A percentile compares a stretch with the other conserved stretches of the same genome.
Evolutionary conservation across 2,329 filamentous ascomycete genomes (phyloP).

Genomic region (Coniochaeta sp.): DNA sequence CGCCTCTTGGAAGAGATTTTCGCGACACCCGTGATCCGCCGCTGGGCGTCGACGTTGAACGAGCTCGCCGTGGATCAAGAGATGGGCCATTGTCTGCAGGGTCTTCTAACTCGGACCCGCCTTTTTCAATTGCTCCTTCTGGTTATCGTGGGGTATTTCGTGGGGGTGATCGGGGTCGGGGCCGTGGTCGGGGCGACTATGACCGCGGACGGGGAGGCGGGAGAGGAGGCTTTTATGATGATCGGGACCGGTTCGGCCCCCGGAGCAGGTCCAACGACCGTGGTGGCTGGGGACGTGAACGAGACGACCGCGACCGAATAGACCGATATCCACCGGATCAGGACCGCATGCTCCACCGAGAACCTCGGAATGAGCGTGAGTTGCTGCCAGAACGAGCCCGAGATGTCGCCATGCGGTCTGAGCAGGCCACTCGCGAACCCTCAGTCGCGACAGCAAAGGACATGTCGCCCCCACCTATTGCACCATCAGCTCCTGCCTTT

Average conservation of each 20-base stretch:
- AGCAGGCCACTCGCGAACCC: conserved; percentile 36
- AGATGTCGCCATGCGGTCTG: background rate
- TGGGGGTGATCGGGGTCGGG: conserved; percentile 44
- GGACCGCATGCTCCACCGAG: conserved; percentile 10
- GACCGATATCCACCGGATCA: conserved; percentile 21
- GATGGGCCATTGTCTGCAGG: conserved; percentile 68
- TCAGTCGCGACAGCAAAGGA: conserved; percentile 36
- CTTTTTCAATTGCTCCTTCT: conserved; percentile 47
- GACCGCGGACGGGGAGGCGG: conserved; percentile 37
- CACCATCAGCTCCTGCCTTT: conserved; percentile 52
- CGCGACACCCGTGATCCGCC: conserved; percentile 51
- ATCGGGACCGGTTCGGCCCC: conserved; percentile 54
- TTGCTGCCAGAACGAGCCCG: background rate
- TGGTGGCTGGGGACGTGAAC: conserved; percentile 39
- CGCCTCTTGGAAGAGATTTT: conserved; percentile 58
- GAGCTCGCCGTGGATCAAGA: conserved; percentile 61
- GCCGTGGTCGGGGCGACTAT: conserved; percentile 50
- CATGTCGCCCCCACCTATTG: conserved; percentile 49
- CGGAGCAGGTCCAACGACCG: conserved; percentile 60
- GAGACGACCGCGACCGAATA: conserved; percentile 45
- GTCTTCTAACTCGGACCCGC: conserved; percentile 62
- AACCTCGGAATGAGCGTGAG: background rate
- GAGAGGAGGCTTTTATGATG: conserved; percentile 50
- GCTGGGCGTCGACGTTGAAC: conserved; percentile 58
- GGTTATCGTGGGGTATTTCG: conserved; percentile 50